Evolutionary conservation across 805 yeast genomes (phyloP).

Genomic region (Clavispora carvajalis): DNA sequence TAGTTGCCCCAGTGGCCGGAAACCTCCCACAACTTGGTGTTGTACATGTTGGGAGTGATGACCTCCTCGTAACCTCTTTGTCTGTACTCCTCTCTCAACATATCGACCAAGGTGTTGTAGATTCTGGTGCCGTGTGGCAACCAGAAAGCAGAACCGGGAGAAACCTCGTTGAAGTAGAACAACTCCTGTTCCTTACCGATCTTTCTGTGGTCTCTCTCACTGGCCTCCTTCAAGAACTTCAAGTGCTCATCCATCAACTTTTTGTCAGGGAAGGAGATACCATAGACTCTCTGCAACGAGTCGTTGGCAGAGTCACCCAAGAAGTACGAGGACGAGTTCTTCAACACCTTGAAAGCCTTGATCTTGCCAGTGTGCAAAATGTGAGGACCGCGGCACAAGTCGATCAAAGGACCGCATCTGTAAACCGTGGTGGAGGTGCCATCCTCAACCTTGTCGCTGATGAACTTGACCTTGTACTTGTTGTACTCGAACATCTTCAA

Average conservation of each 20-base stretch:
- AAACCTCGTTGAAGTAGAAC: constrained; percentile 91
- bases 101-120: constrained; percentile 78
- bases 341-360: constrained; percentile 88
- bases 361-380: constrained; percentile 96
- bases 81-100: constrained; percentile 79
- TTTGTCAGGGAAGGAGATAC: constrained; percentile 98
- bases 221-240: constrained; percentile 93
- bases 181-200: constrained; percentile 96
- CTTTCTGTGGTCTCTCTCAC: constrained; percentile 92
- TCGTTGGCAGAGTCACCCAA: constrained; percentile 90
- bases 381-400: constrained; percentile 96
- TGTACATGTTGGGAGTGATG: constrained; percentile 98
- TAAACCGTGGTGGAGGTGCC: constrained; percentile 95
- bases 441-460: constrained; percentile 86
- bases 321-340: constrained; percentile 95
- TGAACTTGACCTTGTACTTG: constrained; percentile 88
- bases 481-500: constrained; percentile 92
- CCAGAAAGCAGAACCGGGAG: constrained; percentile 99
- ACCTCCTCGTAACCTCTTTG: constrained; percentile 97
- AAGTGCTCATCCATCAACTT: constrained; percentile 91
- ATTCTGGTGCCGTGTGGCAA: constrained; percentile 98
- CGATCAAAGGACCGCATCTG: constrained; percentile 96
- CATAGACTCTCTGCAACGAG: constrained; percentile 94
- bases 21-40: constrained; percentile 95
- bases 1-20: constrained; percentile 99